Evolutionary conservation across 306 rosid species (phyloP).

Genomic region (Benincasa hispida): DNA sequence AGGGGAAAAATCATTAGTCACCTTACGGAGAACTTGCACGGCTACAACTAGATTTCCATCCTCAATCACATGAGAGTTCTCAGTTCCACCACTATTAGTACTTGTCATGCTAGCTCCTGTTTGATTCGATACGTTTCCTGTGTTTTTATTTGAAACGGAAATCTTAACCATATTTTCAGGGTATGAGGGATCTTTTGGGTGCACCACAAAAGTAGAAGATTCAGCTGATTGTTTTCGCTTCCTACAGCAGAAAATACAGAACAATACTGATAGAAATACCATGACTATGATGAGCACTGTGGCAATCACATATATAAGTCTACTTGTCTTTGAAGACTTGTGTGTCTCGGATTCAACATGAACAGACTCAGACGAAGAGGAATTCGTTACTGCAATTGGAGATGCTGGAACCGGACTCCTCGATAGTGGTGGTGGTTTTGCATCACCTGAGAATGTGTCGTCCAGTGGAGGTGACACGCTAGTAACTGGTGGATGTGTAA

Average conservation of each 20-base stretch:
- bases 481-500: constrained; percentile 16
- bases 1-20: constrained; percentile 40
- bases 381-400: not conserved
- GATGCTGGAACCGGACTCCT: not conserved
- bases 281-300: not conserved
- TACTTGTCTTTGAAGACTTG: not conserved
- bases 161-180: constrained; percentile 35
- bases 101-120: constrained; percentile 33
- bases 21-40: constrained; percentile 57
- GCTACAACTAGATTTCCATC: constrained; percentile 44
- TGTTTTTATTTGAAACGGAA: constrained; percentile 36
- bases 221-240: constrained; percentile 22
- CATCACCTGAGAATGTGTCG: constrained; percentile 4
- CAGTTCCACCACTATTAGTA: constrained; percentile 41
- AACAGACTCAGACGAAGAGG: not conserved
- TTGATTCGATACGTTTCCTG: constrained; percentile 36
- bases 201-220: constrained; percentile 47
- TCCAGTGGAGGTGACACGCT: constrained; percentile 16
- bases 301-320: not conserved
- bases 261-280: constrained; percentile 18
- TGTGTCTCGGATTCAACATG: not conserved
- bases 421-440: not conserved
- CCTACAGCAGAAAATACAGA: constrained; percentile 28
- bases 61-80: constrained; percentile 33
- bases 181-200: constrained; percentile 52